These are phyloP conservation scores for Brettanomyces bruxellensis DNA, from an alignment of 805 yeast species.

Conservation along the genomic window DNA sequence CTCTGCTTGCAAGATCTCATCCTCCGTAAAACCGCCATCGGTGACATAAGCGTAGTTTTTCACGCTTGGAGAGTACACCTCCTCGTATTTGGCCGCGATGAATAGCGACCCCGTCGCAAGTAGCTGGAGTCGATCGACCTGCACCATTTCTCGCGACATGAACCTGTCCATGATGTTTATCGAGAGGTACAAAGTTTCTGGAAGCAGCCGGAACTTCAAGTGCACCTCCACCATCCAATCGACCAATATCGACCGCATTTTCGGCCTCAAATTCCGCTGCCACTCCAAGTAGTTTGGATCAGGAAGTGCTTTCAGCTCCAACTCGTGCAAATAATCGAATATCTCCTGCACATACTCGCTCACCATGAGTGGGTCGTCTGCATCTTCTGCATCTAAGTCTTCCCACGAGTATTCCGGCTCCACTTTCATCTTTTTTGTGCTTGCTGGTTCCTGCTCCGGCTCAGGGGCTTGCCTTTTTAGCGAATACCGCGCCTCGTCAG, in stretches of 20 bases:
- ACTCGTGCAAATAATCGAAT: constrained; percentile 65
- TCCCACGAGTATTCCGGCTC: constrained; percentile 40
- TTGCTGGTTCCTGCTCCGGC: constrained; percentile 31
- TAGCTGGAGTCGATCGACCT: constrained; percentile 72
- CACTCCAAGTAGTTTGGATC: constrained; percentile 56
- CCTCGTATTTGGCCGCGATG: constrained; percentile 91
- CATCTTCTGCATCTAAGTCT: constrained; percentile 62
- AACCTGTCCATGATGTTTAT: constrained; percentile 84
- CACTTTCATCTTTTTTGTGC: constrained; percentile 4
- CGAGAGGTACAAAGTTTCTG: constrained; percentile 78
- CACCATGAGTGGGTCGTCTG: constrained; percentile 77
- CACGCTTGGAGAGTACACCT: constrained; percentile 80
- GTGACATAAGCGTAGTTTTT: constrained; percentile 81
- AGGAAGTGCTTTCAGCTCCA: constrained; percentile 68
- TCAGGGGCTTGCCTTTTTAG: constrained; percentile 50
- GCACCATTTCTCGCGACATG: constrained; percentile 64
- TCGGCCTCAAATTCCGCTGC: constrained; percentile 64
- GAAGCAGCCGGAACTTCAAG: constrained; percentile 68
- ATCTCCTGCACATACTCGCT: constrained; percentile 87
- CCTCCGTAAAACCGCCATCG: constrained; percentile 75
- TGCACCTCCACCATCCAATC: constrained; percentile 94
- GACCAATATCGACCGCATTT: constrained; percentile 78
- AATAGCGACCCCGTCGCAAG: constrained; percentile 80
- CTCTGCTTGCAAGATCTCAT: constrained; percentile 78
- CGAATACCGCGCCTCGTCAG: constrained; percentile 10